A percentile compares a stretch with the other conserved stretches of the same genome.
Evolutionary conservation across 352 stramenopile species (phyloP).

Genomic region (Pythium insidiosum): DNA sequence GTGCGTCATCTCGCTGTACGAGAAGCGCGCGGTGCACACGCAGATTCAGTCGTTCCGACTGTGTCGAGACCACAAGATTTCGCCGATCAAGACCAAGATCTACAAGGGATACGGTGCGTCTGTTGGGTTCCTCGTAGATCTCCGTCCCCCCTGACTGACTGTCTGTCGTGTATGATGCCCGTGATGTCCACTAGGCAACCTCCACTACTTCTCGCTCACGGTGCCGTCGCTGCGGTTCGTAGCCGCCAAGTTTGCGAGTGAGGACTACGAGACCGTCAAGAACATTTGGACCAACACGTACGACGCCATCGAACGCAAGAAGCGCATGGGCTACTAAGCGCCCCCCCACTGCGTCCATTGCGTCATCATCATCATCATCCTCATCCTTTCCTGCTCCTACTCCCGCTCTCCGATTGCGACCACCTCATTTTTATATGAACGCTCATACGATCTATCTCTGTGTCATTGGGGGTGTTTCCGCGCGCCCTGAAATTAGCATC

Average conservation of each 20-base stretch:
- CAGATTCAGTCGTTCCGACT: constrained; percentile 81
- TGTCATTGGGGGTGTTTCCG: no score
- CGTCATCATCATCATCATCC: no score
- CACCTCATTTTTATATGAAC: no score
- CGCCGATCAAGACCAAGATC: constrained; percentile 82
- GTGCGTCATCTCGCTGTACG: constrained; percentile 80
- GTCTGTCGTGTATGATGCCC: no score
- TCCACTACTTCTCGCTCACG: constrained; percentile 80
- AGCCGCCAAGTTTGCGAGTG: constrained; percentile 75
- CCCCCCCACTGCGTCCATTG: no score
- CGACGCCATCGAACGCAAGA: constrained; percentile 78
- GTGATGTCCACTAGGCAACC: no score
- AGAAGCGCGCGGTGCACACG: constrained; percentile 74
- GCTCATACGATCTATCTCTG: no score
- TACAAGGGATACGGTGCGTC: constrained; percentile 74
- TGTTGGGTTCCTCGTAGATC: neutral
- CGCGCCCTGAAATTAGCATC: no score
- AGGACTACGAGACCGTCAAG: constrained; percentile 78
- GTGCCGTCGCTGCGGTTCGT: constrained; percentile 77
- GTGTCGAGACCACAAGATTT: constrained; percentile 80
- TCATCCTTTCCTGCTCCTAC: no score
- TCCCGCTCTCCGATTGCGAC: no score
- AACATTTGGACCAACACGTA: constrained; percentile 77
- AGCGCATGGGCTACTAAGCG: constrained; percentile 53
- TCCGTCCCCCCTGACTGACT: no score